Base-by-base conservation (phyloP, 2,329 filamentous ascomycete species). In the Talaromyces sp. region DNA sequence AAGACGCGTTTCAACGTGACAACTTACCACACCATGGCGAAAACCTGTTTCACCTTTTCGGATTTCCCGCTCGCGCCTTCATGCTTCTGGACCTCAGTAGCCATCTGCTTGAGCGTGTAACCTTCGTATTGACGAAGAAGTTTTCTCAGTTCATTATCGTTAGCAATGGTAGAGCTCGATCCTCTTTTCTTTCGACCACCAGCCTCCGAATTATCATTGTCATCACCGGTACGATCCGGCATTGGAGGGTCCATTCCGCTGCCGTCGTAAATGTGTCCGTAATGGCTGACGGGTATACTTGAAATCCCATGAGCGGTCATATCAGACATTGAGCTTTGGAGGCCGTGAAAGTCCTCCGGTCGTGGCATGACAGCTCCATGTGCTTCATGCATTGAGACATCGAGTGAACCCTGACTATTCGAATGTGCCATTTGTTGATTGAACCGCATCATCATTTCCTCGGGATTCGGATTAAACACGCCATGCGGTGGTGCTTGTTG, bases 41-140 rank as follows among this genome's bases (percentile, higher is more conserved):
- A 83, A 63, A 83, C 80, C 70, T 83, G 81, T 70, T 83, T 83
- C 47, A 82, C 80, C 68, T 83, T 83, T 68, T 83, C 81, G 17
- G 81, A 80, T 70, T 81, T 83, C 15, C 81, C 81, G 31, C 81
- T 81, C 45, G 76, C 75, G 17, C 81, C 79, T 72, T 83, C 81
- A 66, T 82, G 79, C 64, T 80, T 81, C 69, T 82, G 75, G 7
- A 83, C 81, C 68, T 83, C 80, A 7, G 75, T 73, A 5, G 81
- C 81, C 73, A 83, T 82, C 65, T 83, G 78, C 66, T 80, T 78
- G 50, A 83, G 67, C 3, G 71, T 73, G 67, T 78, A 80, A 4
- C 79, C 78, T 67, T 81, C 77, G 65, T 83, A 82, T 66, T 83
- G 80, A 15, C 78, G 75, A 56, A 83, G 74, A 15, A 83, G 68